Evolutionary conservation across 352 stramenopile species (phyloP), one percentile per base, ranked within the genome.

Genomic region (Phytophthora niederhauseri): DNA sequence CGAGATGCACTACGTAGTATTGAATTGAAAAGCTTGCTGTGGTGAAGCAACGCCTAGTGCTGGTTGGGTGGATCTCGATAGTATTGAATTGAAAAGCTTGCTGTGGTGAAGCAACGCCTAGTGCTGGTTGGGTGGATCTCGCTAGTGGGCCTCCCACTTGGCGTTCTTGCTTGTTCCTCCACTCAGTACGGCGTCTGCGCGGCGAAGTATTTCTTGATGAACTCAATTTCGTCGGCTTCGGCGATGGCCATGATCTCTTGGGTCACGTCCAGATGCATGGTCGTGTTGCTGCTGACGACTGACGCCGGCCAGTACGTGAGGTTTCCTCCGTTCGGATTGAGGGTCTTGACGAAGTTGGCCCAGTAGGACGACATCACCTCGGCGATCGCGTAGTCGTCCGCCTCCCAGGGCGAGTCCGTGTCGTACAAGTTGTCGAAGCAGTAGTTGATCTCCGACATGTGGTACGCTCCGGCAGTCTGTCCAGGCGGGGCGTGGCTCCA

Each of bases 391-490:
- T 61, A 73, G 48, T 73, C 66, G 24, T 64, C 58, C 4, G 28
- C 51, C 36, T 46, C 52, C 58, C 65, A 72, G 19, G 52, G 57
- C 14, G 17, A 60, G 31, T 68, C 66, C 24, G 66, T 68, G 58
- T 52, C 52, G 53, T 73, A 68, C 48, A 73, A 46, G 54, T 73
- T 73, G 53, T 68, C 50, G 53, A 73, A 64, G 20, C 57, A 60
- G 59, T 72, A 72, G 52, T 68, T 72, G 65, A 72, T 72, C 58
- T 72, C 65, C 17, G 65, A 64, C 66, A 64, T 64, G 46, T 68
- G 58, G 4, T 72, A 68, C 4, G 66, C 66, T 8, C 66, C 66
- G 7, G 51, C 30, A 31, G 51, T 60, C 22, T 68, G 66, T 50
- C 66, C 66, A 57, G 66, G 58, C 2, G 53, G 58, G 4, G 65